Evolutionary conservation across 1,284 basidiomycete species (phyloP).

Genomic region (Schizophyllum amplum): DNA sequence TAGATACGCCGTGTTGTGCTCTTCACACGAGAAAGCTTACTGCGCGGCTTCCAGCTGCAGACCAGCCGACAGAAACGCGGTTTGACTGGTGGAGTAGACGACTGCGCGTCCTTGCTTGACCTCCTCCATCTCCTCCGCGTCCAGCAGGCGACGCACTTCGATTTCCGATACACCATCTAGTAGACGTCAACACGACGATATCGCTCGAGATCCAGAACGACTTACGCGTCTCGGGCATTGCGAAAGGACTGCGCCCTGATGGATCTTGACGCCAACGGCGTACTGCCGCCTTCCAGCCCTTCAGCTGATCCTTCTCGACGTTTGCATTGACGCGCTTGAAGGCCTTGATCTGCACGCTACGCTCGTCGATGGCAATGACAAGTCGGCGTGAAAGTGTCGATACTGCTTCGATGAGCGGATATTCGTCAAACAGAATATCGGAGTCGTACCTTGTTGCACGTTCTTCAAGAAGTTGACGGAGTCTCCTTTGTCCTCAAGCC

Average conservation of each 20-base stretch:
- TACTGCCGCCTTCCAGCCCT: not conserved
- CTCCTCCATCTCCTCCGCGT: not conserved
- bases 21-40: not conserved
- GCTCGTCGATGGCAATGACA: not conserved
- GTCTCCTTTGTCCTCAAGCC: constrained; percentile 17
- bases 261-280: not conserved
- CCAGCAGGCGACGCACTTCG: not conserved
- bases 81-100: not conserved
- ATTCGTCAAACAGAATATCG: not conserved
- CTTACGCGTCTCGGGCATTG: not conserved
- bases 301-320: not conserved
- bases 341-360: not conserved
- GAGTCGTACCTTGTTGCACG: not conserved
- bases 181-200: too few species aligned
- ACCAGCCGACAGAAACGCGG: not conserved
- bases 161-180: not conserved
- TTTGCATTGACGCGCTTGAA: not conserved
- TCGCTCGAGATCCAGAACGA: too few species aligned
- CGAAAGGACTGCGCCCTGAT: not conserved
- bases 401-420: constrained; percentile 1
- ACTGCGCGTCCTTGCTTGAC: not conserved
- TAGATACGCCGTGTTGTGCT: too few species aligned
- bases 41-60: constrained; percentile 4
- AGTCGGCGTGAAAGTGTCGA: not conserved
- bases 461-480: not conserved